Conservation (phyloP, 106 monocot species). For the Iris macrosiphon region DNA sequence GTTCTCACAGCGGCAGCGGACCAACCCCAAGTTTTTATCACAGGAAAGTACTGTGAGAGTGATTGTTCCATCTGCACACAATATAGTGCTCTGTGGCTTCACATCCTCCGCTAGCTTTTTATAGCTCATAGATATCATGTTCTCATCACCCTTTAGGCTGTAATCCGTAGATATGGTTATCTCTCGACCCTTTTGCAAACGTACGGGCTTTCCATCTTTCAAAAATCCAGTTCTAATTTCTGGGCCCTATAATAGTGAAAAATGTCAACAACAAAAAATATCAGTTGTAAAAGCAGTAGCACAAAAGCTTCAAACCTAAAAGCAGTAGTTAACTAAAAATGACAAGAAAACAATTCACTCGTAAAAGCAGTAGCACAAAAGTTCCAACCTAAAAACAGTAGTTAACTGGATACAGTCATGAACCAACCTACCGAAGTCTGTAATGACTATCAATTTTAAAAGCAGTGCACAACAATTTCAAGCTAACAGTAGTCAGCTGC, state of each 20-base stretch:
- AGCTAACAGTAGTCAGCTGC: too few relatives aligned
- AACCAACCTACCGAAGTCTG: too few relatives aligned
- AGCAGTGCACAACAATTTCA: too few relatives aligned
- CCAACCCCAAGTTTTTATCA: constrained; percentile 26
- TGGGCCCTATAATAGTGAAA: constrained; percentile 30
- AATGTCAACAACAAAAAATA: too few relatives aligned
- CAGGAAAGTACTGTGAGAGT: constrained; percentile 46
- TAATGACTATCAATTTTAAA: too few relatives aligned
- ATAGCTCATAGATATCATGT: constrained; percentile 58
- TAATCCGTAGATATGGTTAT: constrained; percentile 58
- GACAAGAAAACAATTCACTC: too few relatives aligned
- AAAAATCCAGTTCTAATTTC: constrained; percentile 62
- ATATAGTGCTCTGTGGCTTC: constrained; percentile 27
- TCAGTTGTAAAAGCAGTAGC: too few relatives aligned
- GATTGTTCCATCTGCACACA: constrained; percentile 58
- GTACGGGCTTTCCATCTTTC: constrained; percentile 50
- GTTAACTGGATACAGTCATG: too few relatives aligned
- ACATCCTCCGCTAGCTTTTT: constrained; percentile 45
- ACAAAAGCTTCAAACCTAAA: too few relatives aligned
- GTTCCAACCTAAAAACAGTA: too few relatives aligned
- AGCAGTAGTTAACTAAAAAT: too few relatives aligned
- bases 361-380: too few relatives aligned
- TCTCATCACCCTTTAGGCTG: constrained; percentile 44
- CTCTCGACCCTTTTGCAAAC: constrained; percentile 36
- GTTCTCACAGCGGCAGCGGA: constrained; percentile 55